phyloP scores from a whole-genome alignment of 2,329 filamentous ascomycete species.

The Venturia pyrina region DNA sequence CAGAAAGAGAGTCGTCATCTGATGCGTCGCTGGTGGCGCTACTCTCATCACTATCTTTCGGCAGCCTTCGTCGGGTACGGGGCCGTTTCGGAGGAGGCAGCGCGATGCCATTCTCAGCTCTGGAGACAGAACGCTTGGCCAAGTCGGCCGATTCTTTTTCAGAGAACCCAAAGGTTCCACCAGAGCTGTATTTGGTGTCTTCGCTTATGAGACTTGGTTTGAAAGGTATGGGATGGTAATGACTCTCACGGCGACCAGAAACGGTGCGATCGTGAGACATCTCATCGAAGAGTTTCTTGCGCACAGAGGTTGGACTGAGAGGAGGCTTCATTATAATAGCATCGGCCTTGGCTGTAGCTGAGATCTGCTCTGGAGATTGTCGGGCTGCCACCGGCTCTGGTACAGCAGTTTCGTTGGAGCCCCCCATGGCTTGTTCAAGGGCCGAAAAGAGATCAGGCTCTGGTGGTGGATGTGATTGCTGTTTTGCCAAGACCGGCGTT shows the following conservation, averaged over 20 bases:
- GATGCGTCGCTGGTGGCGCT: background rate
- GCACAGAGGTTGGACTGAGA: conserved; percentile 32
- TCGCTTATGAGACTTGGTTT: conserved; percentile 36
- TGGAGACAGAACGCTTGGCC: background rate
- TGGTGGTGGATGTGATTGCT: background rate
- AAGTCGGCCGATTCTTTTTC: background rate
- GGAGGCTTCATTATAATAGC: conserved; percentile 19
- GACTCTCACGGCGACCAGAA: conserved; percentile 26
- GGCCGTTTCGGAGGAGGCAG: background rate
- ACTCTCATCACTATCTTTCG: conserved; percentile 7
- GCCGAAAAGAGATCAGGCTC: background rate
- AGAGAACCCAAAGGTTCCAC: conserved; percentile 22
- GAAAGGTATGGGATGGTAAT: conserved; percentile 44
- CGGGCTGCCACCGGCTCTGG: background rate
- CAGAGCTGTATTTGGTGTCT: conserved; percentile 43
- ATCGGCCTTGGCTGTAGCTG: background rate
- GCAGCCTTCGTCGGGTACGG: background rate
- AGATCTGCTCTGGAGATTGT: background rate
- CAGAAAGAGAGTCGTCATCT: conserved; percentile 3
- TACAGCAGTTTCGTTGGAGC: background rate
- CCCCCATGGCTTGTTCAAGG: background rate
- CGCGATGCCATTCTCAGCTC: background rate
- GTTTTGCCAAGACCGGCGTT: background rate
- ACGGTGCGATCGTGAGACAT: background rate
- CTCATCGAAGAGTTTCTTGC: conserved; percentile 33